phyloP scores from a whole-genome alignment of 805 yeast species.

The Teunomyces aglyptinius region DNA sequence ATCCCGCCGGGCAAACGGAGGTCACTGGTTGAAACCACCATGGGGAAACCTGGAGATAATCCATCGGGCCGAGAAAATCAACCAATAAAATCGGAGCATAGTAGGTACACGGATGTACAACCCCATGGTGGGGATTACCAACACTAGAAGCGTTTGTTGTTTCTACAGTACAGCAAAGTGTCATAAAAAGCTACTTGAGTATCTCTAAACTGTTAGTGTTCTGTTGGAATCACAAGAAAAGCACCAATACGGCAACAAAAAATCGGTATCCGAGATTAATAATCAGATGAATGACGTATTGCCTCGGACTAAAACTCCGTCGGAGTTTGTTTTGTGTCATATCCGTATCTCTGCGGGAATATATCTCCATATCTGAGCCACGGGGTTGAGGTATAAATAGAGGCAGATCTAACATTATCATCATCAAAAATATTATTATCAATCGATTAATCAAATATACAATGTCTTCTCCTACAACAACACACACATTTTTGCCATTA shows the following conservation, averaged over 20 bases:
- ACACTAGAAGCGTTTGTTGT: neutral
- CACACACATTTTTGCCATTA: slow-evolving; percentile 48
- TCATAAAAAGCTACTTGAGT: no score
- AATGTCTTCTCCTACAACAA: slow-evolving; percentile 8
- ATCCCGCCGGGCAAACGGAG: neutral
- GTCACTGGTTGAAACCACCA: neutral
- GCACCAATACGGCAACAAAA: no score
- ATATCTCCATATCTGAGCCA: neutral
- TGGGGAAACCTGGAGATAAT: neutral
- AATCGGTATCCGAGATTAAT: no score
- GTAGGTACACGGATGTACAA: neutral
- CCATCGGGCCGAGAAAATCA: slow-evolving; percentile 1
- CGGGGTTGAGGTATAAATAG: slow-evolving; percentile 2
- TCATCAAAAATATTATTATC: no score
- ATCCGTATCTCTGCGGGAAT: slow-evolving; percentile 4
- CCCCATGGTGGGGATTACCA: neutral
- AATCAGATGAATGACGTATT: neutral
- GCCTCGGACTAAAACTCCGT: slow-evolving; percentile 2
- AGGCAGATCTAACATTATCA: neutral
- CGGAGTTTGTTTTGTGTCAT: slow-evolving; percentile 3
- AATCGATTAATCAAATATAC: neutral
- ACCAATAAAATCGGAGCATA: neutral
- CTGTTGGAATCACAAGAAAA: no score
- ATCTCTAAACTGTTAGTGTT: no score
- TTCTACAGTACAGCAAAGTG: no score